These are phyloP conservation scores for Alnus rubra DNA, from an alignment of 306 rosid species.

Conservation along the genomic window DNA sequence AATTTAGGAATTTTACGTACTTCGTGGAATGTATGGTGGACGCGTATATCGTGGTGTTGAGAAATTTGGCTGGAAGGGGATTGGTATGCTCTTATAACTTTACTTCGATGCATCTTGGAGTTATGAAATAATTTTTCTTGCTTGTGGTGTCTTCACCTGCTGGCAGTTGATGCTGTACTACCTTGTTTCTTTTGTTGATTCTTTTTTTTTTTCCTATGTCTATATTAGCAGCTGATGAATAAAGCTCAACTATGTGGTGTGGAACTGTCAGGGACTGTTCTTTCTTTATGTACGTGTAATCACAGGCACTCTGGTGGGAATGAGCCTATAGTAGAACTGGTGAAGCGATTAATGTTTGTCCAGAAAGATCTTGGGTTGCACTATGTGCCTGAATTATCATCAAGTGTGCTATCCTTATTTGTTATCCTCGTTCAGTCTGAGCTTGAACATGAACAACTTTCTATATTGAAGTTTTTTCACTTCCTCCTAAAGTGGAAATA, in stretches of 20 bases:
- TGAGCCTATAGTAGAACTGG: conserved; percentile 66
- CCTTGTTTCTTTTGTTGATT: conserved; percentile 5
- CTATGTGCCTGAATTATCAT: conserved; percentile 59
- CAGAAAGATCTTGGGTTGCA: conserved; percentile 77
- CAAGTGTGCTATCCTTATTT: conserved; percentile 56
- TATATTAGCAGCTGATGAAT: conserved; percentile 46
- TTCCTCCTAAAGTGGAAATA: conserved; percentile 74
- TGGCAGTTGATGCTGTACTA: not conserved
- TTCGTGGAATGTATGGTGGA: conserved; percentile 63
- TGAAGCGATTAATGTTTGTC: conserved; percentile 57
- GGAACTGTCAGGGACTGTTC: conserved; percentile 62
- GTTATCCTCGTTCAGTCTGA: conserved; percentile 65
- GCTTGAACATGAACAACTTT: conserved; percentile 85
- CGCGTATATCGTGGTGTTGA: conserved; percentile 64
- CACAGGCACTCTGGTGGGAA: conserved; percentile 48
- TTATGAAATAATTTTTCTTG: not conserved
- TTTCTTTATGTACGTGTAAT: conserved; percentile 57
- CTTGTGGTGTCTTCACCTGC: not conserved
- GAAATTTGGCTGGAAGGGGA: conserved; percentile 53
- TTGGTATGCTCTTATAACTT: conserved; percentile 48
- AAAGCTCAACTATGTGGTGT: conserved; percentile 72
- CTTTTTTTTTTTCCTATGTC: conserved; percentile 22
- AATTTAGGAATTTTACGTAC: conserved; percentile 54
- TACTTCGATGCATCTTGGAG: not conserved
- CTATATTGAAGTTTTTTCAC: conserved; percentile 59